Evolutionary conservation across 1,284 basidiomycete genomes (phyloP).

Genomic region (Ustilago trichophora): DNA sequence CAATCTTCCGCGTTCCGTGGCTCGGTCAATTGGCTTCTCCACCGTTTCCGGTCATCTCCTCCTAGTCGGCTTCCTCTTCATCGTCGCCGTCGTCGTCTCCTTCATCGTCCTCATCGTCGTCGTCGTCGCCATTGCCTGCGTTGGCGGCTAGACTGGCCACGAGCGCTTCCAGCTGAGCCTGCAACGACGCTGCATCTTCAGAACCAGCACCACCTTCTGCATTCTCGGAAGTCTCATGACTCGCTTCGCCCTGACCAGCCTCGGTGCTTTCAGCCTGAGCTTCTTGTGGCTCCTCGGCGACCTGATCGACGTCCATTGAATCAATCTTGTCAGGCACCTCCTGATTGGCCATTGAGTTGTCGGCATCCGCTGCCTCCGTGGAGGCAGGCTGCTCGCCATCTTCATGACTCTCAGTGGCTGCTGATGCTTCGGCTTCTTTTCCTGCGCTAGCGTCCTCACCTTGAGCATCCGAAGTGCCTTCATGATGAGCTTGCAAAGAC

Average conservation of each 20-base stretch:
- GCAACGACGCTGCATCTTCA: slow-evolving; percentile 35
- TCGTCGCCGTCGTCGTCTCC: slow-evolving; percentile 4
- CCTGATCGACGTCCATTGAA: slow-evolving; percentile 21
- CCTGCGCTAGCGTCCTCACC: slow-evolving; percentile 3
- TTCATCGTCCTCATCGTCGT: slow-evolving; percentile 28
- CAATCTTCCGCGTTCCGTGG: too few species aligned
- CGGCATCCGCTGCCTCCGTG: neutral
- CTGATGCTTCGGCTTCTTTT: neutral
- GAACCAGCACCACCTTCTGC: slow-evolving; percentile 1
- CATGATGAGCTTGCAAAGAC: slow-evolving; percentile 46
- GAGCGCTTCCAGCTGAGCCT: slow-evolving; percentile 53
- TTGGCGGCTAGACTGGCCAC: slow-evolving; percentile 52
- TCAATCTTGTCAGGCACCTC: neutral
- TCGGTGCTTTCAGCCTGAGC: neutral
- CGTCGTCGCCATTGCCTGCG: slow-evolving; percentile 29
- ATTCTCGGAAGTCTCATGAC: neutral
- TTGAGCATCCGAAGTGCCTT: slow-evolving; percentile 7
- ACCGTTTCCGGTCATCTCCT: too few species aligned
- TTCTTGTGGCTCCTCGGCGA: slow-evolving; percentile 2
- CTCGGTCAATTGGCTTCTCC: too few species aligned
- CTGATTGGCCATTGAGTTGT: neutral
- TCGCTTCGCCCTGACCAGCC: neutral
- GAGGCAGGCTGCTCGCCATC: neutral
- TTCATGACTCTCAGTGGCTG: neutral
- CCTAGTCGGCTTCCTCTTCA: slow-evolving; percentile 1